Evolutionary conservation across 768 basidiomycete species (phyloP), one percentile per base, ranked within the genome.

Genomic region (Gloeostereum incarnatum): DNA sequence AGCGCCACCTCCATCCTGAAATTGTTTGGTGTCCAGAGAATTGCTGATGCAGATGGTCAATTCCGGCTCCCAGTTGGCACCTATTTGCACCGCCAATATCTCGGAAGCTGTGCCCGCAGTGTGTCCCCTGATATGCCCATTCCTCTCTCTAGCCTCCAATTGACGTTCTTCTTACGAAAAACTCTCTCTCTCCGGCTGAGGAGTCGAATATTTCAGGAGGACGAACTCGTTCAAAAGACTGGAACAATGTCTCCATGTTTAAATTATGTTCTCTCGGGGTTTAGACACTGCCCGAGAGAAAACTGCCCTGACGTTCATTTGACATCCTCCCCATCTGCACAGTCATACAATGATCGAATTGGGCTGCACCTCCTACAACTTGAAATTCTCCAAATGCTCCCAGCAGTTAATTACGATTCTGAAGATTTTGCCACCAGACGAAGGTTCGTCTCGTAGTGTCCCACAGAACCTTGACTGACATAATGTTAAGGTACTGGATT

Each of bases 331-430:
- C 56, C 1, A 45, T 56, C 34, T 24, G 22, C 51, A 2, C 45
- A 45, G 14, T 59, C 55, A 47, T 76, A 66, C 35, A 68, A 69
- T 30, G 17, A 47, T 14, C 63, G 65, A 9, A 50, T 75, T 5
- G 53, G 62, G 3, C 49, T 71, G 20, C 65, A 72, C 45, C 41
- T 79, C 1, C 64, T 65, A 31, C 71, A 76, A 35, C 65, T 78
- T 2, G 45, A 61, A 32, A 70, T 78, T 11, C 58, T 68, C 29
- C 61, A 71, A 20, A 45, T 45, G 6, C 44, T 61, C 2, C 42
- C 53, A 33, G 47, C 48, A 7, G 39, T 53, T 10, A 42, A 50
- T 35, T n/a, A n/a, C n/a, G 29, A 13, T 33, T 23, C 8, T n/a
- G 13, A 30, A 4, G 14, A 10, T 10, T 5, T 18, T 14, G 9